Evolutionary conservation across 768 basidiomycete genomes (phyloP).

Genomic region (Erythrobasidium yunnanense): DNA sequence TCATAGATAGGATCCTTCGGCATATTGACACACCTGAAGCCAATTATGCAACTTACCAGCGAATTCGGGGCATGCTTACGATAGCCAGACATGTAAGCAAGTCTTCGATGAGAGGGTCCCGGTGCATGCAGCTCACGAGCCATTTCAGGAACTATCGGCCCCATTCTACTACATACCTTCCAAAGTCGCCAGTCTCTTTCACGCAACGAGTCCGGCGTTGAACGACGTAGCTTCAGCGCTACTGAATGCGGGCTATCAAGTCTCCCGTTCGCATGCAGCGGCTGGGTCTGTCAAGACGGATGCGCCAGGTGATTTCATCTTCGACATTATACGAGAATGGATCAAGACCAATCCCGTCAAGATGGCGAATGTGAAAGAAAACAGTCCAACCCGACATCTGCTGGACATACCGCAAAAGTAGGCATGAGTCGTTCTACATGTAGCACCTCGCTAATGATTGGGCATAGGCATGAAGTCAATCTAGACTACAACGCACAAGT

Average conservation of each 20-base stretch:
- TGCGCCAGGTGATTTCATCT: constrained; percentile 58
- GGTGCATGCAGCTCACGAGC: neutral
- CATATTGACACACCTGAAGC: constrained; percentile 49
- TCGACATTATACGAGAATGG: constrained; percentile 78
- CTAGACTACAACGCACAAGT: constrained; percentile 65
- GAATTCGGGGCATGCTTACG: constrained; percentile 94
- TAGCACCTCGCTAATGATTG: no score
- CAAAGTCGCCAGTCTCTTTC: constrained; percentile 68
- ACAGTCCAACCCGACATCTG: constrained; percentile 59
- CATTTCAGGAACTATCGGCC: constrained; percentile 55
- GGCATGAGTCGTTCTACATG: constrained; percentile 33
- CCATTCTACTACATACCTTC: constrained; percentile 84
- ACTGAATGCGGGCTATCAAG: constrained; percentile 66
- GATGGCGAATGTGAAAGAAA: constrained; percentile 65
- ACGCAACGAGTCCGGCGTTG: constrained; percentile 64
- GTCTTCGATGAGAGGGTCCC: neutral
- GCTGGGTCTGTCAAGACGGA: constrained; percentile 85
- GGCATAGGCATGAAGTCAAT: constrained; percentile 46
- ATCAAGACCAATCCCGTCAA: constrained; percentile 62
- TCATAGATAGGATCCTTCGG: constrained; percentile 61
- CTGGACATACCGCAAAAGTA: constrained; percentile 61
- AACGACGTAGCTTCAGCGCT: constrained; percentile 70
- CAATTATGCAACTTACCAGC: constrained; percentile 62
- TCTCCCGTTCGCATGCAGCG: constrained; percentile 83
- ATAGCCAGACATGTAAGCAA: constrained; percentile 69